A percentile compares a stretch with the other conserved stretches of the same genome.
Evolutionary conservation across 257 asterid genomes (phyloP).

Genomic region (Nyctanthes arbortristis): DNA sequence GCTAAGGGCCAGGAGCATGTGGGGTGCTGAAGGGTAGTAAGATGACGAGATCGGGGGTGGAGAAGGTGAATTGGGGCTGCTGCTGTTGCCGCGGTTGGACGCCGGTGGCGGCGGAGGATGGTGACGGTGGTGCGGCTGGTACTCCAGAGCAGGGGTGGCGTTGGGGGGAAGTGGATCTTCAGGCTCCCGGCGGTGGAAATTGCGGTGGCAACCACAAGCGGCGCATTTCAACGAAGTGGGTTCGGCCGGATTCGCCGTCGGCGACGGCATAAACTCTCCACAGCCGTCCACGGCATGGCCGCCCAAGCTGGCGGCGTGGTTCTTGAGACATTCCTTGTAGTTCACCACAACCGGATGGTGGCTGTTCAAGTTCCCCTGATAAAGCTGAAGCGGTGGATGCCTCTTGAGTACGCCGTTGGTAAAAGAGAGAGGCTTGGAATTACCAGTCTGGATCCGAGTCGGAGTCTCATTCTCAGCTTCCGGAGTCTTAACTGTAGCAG

Average conservation of each 20-base stretch:
- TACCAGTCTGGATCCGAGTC: slow-evolving; percentile 62
- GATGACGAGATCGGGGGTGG: slow-evolving; percentile 97
- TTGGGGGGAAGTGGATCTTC: slow-evolving; percentile 48
- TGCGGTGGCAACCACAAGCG: slow-evolving; percentile 97
- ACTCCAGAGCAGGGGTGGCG: slow-evolving; percentile 60
- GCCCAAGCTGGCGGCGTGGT: slow-evolving; percentile 88
- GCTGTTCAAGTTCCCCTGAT: slow-evolving; percentile 31
- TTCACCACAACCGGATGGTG: slow-evolving; percentile 61
- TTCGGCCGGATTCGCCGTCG: slow-evolving; percentile 55
- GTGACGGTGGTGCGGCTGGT: slow-evolving; percentile 94
- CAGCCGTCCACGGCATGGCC: slow-evolving; percentile 97
- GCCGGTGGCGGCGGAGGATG: slow-evolving; percentile 63
- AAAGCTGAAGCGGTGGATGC: slow-evolving; percentile 58
- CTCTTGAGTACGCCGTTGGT: slow-evolving; percentile 86
- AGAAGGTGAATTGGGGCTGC: slow-evolving; percentile 79
- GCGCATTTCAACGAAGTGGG: slow-evolving; percentile 96
- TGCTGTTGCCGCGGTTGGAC: slow-evolving; percentile 24
- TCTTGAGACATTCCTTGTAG: slow-evolving; percentile 88
- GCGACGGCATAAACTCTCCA: slow-evolving; percentile 94
- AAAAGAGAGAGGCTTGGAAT: slow-evolving; percentile 39
- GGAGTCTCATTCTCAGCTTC: slow-evolving; percentile 74
- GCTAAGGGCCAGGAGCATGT: slow-evolving; percentile 76
- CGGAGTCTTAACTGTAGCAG: slow-evolving; percentile 50
- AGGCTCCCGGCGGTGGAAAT: slow-evolving; percentile 95
- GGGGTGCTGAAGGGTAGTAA: slow-evolving; percentile 92